phyloP scores from a whole-genome alignment of 805 yeast species.

The Nakazawaea pomicola region DNA sequence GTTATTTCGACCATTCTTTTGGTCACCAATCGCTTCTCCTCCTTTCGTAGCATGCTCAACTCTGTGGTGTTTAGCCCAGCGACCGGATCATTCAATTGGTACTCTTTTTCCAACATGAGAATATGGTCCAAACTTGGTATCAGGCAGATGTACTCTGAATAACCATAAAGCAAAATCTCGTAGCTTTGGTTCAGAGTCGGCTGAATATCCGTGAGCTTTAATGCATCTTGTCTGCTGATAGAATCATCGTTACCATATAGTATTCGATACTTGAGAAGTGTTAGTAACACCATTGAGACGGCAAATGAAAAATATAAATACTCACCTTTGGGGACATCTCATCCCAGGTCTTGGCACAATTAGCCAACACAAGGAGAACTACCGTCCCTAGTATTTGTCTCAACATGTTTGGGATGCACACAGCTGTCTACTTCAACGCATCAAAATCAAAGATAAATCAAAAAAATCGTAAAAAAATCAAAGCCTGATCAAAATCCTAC shows the following conservation, averaged over 20 bases:
- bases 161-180: not conserved
- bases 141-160: conserved; percentile 2
- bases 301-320: not conserved
- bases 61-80: not conserved
- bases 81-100: not conserved
- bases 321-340: conserved; percentile 5
- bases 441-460: too few species aligned
- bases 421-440: too few species aligned
- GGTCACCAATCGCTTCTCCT: not conserved
- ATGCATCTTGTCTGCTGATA: not conserved
- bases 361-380: not conserved
- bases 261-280: conserved; percentile 2
- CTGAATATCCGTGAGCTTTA: not conserved
- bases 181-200: not conserved
- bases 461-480: too few species aligned
- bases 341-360: conserved; percentile 6
- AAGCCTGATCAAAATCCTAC: too few species aligned
- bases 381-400: not conserved
- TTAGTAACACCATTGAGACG: not conserved
- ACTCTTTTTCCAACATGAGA: not conserved
- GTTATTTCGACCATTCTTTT: not conserved
- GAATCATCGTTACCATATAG: not conserved
- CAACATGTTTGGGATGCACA: too few species aligned
- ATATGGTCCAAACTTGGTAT: conserved; percentile 1
- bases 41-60: not conserved